These are phyloP conservation scores for Carex pumila DNA, from an alignment of 176 grass and related monocot species.

Conservation along the genomic window DNA sequence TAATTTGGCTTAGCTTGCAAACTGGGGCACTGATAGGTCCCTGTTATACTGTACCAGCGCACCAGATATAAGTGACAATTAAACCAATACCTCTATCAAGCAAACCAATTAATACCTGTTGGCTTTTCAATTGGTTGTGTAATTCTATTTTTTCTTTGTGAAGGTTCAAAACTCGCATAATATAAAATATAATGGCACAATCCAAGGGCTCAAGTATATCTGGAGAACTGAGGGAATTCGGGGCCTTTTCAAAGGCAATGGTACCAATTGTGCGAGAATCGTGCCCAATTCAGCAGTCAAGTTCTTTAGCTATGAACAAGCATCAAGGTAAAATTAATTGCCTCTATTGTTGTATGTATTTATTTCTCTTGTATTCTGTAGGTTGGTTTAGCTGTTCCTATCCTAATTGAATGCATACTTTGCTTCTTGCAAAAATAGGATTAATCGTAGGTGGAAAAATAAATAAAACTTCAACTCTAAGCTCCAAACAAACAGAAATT, in stretches of 20 bases:
- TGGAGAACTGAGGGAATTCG: constrained; percentile 88
- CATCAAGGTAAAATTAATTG: constrained; percentile 49
- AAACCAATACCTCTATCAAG: neutral
- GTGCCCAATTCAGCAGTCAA: constrained; percentile 98
- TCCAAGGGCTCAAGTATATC: constrained; percentile 94
- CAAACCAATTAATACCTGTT: neutral
- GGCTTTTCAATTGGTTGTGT: neutral
- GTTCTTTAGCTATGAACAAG: constrained; percentile 98
- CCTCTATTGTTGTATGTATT: neutral
- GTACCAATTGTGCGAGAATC: constrained; percentile 94
- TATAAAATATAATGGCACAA: constrained; percentile 95
- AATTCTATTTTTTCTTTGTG: constrained; percentile 12
- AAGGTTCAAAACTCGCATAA: constrained; percentile 98
- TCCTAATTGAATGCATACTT: neutral
- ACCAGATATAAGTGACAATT: neutral
- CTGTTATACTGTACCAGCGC: neutral
- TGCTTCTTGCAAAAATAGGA: neutral
- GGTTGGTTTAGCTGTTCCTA: neutral
- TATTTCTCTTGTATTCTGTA: neutral
- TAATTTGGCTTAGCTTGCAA: neutral
- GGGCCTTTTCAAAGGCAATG: constrained; percentile 97
- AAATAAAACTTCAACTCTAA: neutral
- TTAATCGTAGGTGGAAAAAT: neutral
- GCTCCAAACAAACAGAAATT: neutral
- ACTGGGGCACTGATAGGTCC: neutral